Conservation (phyloP, 306 rosid genomes). For the Amphicarpaea edgeworthii region DNA sequence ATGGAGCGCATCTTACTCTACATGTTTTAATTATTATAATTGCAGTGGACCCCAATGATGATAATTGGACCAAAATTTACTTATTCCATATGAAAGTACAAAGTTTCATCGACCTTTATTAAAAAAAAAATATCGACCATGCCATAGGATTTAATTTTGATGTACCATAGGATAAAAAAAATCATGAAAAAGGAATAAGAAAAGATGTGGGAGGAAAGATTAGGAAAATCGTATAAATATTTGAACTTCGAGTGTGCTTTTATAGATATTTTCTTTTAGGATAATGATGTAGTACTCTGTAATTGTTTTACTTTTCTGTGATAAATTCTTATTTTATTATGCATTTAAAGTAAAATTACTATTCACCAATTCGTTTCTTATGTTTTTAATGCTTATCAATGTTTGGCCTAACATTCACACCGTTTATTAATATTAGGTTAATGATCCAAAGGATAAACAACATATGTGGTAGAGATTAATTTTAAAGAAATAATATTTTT, state of each 20-base stretch:
- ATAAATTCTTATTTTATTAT: not conserved
- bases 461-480: too few species aligned
- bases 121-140: too few species aligned
- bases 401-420: not conserved
- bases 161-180: not conserved
- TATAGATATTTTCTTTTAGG: not conserved
- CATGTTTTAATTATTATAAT: not conserved
- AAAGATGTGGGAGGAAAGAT: too few species aligned
- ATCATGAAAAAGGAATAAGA: too few species aligned
- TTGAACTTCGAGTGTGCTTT: not conserved
- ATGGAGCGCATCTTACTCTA: not conserved
- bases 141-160: too few species aligned
- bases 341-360: not conserved
- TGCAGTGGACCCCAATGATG: not conserved
- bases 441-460: too few species aligned
- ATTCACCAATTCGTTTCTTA: not conserved
- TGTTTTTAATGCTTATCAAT: not conserved
- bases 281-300: not conserved
- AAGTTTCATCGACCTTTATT: not conserved
- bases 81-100: not conserved
- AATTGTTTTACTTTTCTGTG: not conserved
- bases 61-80: not conserved
- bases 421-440: not conserved
- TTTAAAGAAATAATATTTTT: too few species aligned
- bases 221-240: too few species aligned